A percentile compares a stretch with the other conserved stretches of the same genome.
Evolutionary conservation across 2,329 filamentous ascomycete species (phyloP).

Genomic region (Samsoniella hepiali): DNA sequence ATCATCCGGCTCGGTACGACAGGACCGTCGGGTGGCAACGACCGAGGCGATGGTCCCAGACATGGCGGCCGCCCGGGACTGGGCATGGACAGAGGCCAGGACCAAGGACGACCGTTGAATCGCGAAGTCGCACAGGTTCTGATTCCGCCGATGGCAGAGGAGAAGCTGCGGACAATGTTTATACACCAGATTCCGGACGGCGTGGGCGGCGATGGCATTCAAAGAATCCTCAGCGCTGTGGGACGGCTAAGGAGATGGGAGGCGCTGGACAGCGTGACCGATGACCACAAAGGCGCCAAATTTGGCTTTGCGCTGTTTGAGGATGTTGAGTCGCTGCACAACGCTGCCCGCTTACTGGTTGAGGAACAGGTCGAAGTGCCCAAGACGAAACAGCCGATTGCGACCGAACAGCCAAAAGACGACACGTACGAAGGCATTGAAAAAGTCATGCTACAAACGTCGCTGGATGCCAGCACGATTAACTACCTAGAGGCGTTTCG

Average conservation of each 20-base stretch:
- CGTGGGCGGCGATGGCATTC: slow-evolving; percentile 68
- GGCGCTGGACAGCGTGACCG: slow-evolving; percentile 56
- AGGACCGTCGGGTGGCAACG: slow-evolving; percentile 44
- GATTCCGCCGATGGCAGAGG: slow-evolving; percentile 80
- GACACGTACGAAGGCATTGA: slow-evolving; percentile 56
- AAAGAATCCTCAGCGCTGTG: slow-evolving; percentile 72
- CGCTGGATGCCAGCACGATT: slow-evolving; percentile 77
- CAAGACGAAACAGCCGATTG: slow-evolving; percentile 65
- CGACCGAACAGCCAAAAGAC: slow-evolving; percentile 41
- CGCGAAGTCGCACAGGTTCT: slow-evolving; percentile 66
- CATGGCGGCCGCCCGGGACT: slow-evolving; percentile 44
- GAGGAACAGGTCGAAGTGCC: slow-evolving; percentile 82
- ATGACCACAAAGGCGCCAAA: slow-evolving; percentile 74
- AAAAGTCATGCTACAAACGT: slow-evolving; percentile 67
- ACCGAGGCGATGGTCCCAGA: slow-evolving; percentile 40
- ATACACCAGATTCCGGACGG: slow-evolving; percentile 82
- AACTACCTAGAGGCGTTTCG: slow-evolving; percentile 85
- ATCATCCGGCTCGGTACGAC: slow-evolving; percentile 90
- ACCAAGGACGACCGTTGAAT: slow-evolving; percentile 63
- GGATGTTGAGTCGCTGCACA: slow-evolving; percentile 80
- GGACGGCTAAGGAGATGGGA: slow-evolving; percentile 85
- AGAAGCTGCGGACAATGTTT: slow-evolving; percentile 88
- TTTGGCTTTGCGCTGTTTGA: slow-evolving; percentile 98
- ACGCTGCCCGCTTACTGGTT: slow-evolving; percentile 79
- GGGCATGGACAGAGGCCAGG: slow-evolving; percentile 63